A percentile compares a stretch with the other conserved stretches of the same genome.
Evolutionary conservation across 371 early-diverging fungal genomes (phyloP).

Genomic region (Mortierella sp.): DNA sequence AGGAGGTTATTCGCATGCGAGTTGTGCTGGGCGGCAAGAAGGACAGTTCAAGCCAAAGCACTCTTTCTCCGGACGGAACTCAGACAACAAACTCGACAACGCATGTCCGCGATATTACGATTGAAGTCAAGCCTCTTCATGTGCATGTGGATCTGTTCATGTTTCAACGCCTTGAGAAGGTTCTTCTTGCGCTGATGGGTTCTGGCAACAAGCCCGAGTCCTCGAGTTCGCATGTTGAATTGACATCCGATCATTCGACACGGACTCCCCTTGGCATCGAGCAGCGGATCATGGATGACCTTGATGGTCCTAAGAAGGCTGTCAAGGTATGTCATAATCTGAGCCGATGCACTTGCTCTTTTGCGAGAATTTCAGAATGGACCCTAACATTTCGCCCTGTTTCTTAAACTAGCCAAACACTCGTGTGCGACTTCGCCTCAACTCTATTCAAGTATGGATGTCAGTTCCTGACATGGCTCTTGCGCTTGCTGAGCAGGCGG

Average conservation of each 20-base stretch:
- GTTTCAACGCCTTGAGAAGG: conserved; percentile 64
- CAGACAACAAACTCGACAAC: conserved; percentile 15
- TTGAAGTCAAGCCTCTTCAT: conserved; percentile 67
- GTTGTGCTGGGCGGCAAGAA: conserved; percentile 39
- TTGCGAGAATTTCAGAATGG: neutral
- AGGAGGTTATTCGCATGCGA: conserved; percentile 43
- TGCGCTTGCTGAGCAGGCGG: conserved; percentile 19
- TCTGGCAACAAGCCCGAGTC: conserved; percentile 7
- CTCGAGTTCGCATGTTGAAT: conserved; percentile 15
- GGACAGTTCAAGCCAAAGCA: conserved; percentile 15
- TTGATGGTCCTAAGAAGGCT: conserved; percentile 13
- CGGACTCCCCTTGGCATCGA: conserved; percentile 15
- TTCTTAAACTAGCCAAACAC: conserved; percentile 22
- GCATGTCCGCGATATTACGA: conserved; percentile 60
- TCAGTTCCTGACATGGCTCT: conserved; percentile 51
- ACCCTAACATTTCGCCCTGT: too few species aligned
- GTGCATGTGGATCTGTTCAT: conserved; percentile 65
- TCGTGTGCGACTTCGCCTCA: conserved; percentile 45
- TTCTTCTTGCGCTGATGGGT: conserved; percentile 56
- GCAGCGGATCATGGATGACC: conserved; percentile 43
- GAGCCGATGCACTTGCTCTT: neutral
- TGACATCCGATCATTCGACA: neutral
- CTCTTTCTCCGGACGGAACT: conserved; percentile 15
- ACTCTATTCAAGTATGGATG: conserved; percentile 49
- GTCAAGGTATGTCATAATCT: conserved; percentile 20